phyloP scores from a whole-genome alignment of 2,329 filamentous ascomycete species.

The Coniochaeta hoffmannii region DNA sequence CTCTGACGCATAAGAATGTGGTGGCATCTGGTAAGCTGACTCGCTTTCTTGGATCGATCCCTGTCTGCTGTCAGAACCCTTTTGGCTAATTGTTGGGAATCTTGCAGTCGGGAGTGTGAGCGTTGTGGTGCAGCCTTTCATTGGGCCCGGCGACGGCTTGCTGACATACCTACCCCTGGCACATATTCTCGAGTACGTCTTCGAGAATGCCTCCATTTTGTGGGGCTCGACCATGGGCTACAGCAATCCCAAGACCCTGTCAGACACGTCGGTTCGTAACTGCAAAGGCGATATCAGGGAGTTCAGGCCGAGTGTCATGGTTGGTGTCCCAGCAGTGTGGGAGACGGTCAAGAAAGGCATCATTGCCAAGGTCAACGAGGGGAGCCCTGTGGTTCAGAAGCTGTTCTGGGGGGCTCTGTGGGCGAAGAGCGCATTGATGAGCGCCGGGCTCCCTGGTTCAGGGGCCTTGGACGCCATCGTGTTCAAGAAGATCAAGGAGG shows the following conservation, averaged over 20 bases:
- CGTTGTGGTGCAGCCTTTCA: slow-evolving; percentile 66
- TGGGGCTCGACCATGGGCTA: slow-evolving; percentile 89
- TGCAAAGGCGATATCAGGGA: slow-evolving; percentile 84
- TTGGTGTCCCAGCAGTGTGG: slow-evolving; percentile 85
- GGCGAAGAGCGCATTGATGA: slow-evolving; percentile 43
- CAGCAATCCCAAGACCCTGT: slow-evolving; percentile 78
- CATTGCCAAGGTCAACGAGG: slow-evolving; percentile 63
- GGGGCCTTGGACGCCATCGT: slow-evolving; percentile 69
- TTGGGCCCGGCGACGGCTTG: slow-evolving; percentile 70
- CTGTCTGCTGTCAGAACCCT: not conserved
- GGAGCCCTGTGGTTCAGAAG: slow-evolving; percentile 60
- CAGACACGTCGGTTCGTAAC: slow-evolving; percentile 73
- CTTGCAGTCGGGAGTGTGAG: slow-evolving; percentile 64
- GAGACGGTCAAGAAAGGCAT: slow-evolving; percentile 91
- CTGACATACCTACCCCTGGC: slow-evolving; percentile 80
- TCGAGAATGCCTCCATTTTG: slow-evolving; percentile 75
- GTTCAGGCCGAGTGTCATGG: slow-evolving; percentile 73
- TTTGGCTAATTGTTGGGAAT: not conserved
- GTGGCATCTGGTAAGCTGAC: slow-evolving; percentile 59
- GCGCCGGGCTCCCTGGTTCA: slow-evolving; percentile 54
- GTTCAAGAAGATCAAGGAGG: slow-evolving; percentile 88
- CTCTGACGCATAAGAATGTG: slow-evolving; percentile 67
- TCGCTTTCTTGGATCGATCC: not conserved
- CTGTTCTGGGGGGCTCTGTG: slow-evolving; percentile 61
- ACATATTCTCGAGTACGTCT: slow-evolving; percentile 86